Conservation (phyloP, 169 alveolate genomes). For the Cryptosporidium tyzzeri region DNA sequence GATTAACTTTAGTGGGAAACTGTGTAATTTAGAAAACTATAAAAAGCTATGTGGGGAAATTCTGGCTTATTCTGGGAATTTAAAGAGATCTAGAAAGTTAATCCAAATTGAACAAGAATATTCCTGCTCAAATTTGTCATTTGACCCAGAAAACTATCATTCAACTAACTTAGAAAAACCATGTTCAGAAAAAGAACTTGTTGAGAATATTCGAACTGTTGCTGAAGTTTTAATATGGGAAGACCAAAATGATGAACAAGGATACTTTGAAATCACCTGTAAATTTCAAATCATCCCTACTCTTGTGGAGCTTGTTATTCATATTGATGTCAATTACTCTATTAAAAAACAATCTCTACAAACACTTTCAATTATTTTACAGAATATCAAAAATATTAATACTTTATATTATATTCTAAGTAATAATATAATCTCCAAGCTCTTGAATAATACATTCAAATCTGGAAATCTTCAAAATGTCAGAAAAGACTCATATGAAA, state of each 20-base stretch:
- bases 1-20: background rate
- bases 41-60: background rate
- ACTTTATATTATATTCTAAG: slow-evolving; percentile 48
- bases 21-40: background rate
- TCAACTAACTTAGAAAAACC: background rate
- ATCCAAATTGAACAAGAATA: background rate
- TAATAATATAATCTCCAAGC: slow-evolving; percentile 5
- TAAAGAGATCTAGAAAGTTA: background rate
- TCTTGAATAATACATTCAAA: slow-evolving; percentile 40
- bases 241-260: slow-evolving; percentile 58
- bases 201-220: slow-evolving; percentile 43
- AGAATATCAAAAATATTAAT: slow-evolving; percentile 18
- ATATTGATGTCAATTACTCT: slow-evolving; percentile 10
- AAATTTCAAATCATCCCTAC: slow-evolving; percentile 1
- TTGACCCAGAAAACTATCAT: background rate
- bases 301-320: slow-evolving; percentile 18
- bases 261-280: slow-evolving; percentile 41
- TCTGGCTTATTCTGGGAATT: background rate
- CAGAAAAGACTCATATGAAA: background rate
- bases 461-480: background rate
- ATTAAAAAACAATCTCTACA: slow-evolving; percentile 61
- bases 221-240: slow-evolving; percentile 70
- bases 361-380: slow-evolving; percentile 49
- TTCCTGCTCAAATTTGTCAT: background rate
- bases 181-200: background rate